Evolutionary conservation across 441 rosid species (phyloP).

Genomic region (Mallotus repandus): DNA sequence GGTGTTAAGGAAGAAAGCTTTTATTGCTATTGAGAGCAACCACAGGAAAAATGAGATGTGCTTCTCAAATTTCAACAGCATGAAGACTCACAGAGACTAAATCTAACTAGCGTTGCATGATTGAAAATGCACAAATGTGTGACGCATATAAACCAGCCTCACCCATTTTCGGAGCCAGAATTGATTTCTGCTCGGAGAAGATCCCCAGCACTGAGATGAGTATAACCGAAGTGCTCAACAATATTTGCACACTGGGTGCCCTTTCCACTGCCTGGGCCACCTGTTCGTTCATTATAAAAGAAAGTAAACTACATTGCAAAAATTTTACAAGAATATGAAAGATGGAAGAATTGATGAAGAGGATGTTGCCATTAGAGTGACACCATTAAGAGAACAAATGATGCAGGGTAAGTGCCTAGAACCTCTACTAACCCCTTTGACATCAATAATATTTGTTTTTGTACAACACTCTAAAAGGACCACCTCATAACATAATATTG

Average conservation of each 20-base stretch:
- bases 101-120: background rate
- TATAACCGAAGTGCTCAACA: constrained; percentile 63
- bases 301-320: background rate
- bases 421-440: background rate
- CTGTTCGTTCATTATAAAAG: constrained; percentile 37
- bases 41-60: background rate
- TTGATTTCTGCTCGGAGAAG: constrained; percentile 83
- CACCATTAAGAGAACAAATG: background rate
- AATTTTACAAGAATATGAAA: background rate
- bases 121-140: background rate
- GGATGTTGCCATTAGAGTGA: background rate
- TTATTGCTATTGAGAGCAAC: background rate
- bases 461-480: background rate
- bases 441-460: background rate
- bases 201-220: constrained; percentile 95
- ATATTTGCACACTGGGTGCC: constrained; percentile 84
- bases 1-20: background rate
- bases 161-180: constrained; percentile 93
- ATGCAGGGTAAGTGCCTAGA: background rate
- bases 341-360: background rate
- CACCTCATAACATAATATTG: background rate
- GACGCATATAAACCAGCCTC: constrained; percentile 25
- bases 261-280: constrained; percentile 97
- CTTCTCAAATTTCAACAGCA: background rate
- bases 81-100: background rate